Evolutionary conservation across 1,139 yeast species (phyloP), one percentile per base, ranked within the genome.

Genomic region (Geotrichum klebahnii): DNA sequence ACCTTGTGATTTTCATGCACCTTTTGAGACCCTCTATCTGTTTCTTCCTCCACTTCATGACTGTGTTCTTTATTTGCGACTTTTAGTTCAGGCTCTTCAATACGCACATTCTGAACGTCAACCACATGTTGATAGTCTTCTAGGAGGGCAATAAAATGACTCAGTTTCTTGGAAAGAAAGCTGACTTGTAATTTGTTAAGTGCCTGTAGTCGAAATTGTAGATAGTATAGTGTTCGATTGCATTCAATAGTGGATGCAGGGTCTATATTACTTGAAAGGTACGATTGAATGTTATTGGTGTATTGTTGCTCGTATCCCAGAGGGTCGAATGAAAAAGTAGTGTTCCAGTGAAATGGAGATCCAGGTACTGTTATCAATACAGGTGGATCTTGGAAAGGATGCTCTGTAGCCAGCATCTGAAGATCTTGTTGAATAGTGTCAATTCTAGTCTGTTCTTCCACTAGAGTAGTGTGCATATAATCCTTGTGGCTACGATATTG

Each of bases 381-480:
- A 14, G 47, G 47, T 22, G 41, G 40, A 12, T 34, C 16, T n/a
- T 24, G 31, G 26, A 44, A 23, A 5, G 47, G 47, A 17, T 39
- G 34, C 10, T 35, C 14, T 4, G 40, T n/a, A 24, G 41, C 33
- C 23, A 44, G 20, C n/a, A 24, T 14, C 10, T 44, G 24, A 10
- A 44, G 41, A 32, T 44, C 47, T 5, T 16, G 14, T 24, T 44
- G 47, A 14, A 44, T 32, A 19, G 41, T 24, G 33, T 44, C 38
- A 24, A n/a, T 22, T 5, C 35, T 34, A 17, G 19, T 17, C 16
- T 42, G 46, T 12, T 33, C 36, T 24, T 34, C 34, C 5, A 22
- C 16, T 14, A 20, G 14, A 10, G 39, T 16, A 3, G 39, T 20
- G 14, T 36, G 39, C 26, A 24, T 26, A 5, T 33, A 4, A 17